Evolutionary conservation across 1,284 basidiomycete genomes (phyloP), one percentile per base, ranked within the genome.

Genomic region (Ceratobasidium sp.): DNA sequence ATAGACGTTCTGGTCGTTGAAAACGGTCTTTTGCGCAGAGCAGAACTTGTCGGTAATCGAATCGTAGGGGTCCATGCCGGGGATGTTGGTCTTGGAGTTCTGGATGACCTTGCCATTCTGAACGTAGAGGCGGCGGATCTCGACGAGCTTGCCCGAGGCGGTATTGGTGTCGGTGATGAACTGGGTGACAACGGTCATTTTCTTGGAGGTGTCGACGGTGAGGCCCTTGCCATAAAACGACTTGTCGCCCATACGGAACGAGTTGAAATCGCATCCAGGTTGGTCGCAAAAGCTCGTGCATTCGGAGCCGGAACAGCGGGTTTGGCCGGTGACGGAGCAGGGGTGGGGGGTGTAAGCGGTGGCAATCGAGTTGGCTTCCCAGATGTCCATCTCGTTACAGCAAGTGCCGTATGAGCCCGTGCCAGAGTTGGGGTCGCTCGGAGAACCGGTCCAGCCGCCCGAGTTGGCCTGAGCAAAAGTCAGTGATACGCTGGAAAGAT

Each of bases 221-320:
- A n/a, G n/a, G n/a, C n/a, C n/a, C n/a, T n/a, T n/a, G n/a, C n/a
- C n/a, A n/a, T n/a, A n/a, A n/a, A n/a, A n/a, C n/a, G n/a, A n/a
- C n/a, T n/a, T n/a, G n/a, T n/a, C n/a, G n/a, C n/a, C n/a, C n/a
- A n/a, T 86, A 79, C 88, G 87, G 85, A 81, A 89, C 64, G 88
- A 86, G 86, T 89, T 89, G 86, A 88, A 89, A 81, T 89, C 88
- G 84, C 88, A 88, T 73, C 88, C 88, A 79, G 88, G 87, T 81
- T 86, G 85, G 83, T 65, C 59, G 54, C 84, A 84, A 54, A 81
- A 81, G 69, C 80, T 80, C 74, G 67, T 66, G 69, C 80, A 79
- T 60, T 79, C 78, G 62, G 65, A 50, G 65, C 57, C 65, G 27
- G 65, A 46, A 46, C 65, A 67, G 75, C 48, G 23, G 73, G 65